phyloP scores from a whole-genome alignment of 352 stramenopile species.

The Pythium monospermum region DNA sequence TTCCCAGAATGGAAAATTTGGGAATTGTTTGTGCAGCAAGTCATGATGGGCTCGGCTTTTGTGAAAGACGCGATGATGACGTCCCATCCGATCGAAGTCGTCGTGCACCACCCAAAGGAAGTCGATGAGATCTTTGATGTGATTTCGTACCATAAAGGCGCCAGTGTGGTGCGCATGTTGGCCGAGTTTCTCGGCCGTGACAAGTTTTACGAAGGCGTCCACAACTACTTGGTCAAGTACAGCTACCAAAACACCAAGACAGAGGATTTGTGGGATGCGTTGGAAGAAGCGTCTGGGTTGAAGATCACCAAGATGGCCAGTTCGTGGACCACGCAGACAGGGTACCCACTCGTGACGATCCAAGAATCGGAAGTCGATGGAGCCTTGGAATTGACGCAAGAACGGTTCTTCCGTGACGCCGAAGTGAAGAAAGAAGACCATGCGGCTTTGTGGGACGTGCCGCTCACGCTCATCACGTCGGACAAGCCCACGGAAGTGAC shows the following conservation, averaged over 20 bases:
- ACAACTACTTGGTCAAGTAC: constrained; percentile 91
- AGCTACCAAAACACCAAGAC: constrained; percentile 96
- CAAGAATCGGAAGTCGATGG: constrained; percentile 53
- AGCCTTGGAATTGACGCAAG: constrained; percentile 78
- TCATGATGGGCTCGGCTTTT: constrained; percentile 75
- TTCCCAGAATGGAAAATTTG: constrained; percentile 95
- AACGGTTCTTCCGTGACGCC: constrained; percentile 92
- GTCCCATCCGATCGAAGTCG: constrained; percentile 94
- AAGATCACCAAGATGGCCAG: constrained; percentile 91
- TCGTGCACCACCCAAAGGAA: constrained; percentile 90
- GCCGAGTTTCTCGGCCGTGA: constrained; percentile 65
- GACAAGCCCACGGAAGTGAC: constrained; percentile 37
- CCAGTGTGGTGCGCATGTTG: constrained; percentile 69
- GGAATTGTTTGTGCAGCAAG: constrained; percentile 91
- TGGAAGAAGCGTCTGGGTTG: constrained; percentile 88
- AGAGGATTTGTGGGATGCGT: constrained; percentile 92
- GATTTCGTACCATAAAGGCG: constrained; percentile 95
- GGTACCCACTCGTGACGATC: constrained; percentile 90
- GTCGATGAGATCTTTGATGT: constrained; percentile 98
- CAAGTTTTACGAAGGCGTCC: constrained; percentile 80
- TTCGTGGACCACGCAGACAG: constrained; percentile 93
- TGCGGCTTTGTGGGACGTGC: constrained; percentile 80
- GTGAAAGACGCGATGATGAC: constrained; percentile 90
- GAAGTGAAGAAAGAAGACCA: constrained; percentile 57
- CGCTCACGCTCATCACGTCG: constrained; percentile 65